These are phyloP conservation scores for Rhazya stricta DNA, from an alignment of 257 asterid genomes.

Conservation along the genomic window DNA sequence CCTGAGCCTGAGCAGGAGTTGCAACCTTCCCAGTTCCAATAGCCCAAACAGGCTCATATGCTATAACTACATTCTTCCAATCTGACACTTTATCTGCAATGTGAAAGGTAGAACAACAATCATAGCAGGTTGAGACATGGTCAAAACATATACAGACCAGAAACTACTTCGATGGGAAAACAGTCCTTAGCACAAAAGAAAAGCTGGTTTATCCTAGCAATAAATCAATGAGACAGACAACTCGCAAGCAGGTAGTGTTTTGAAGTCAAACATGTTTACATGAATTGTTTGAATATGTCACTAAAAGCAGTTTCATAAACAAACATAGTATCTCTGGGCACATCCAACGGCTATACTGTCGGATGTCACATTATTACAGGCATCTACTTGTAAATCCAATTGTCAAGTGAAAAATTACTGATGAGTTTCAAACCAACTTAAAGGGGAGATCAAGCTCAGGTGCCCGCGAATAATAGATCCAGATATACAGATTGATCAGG, in stretches of 20 bases:
- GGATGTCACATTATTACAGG: background rate
- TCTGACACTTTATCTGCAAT: constrained; percentile 59
- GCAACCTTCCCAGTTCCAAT: constrained; percentile 99
- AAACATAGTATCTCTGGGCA: background rate
- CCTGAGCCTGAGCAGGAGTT: constrained; percentile 95
- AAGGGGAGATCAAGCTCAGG: background rate
- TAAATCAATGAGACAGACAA: background rate
- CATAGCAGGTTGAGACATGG: background rate
- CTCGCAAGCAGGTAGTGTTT: background rate
- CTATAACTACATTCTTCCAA: constrained; percentile 84
- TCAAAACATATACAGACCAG: background rate
- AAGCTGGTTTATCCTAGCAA: background rate
- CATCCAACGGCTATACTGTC: background rate
- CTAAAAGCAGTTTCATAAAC: background rate
- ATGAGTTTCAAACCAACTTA: background rate
- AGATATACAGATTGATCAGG: background rate
- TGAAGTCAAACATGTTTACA: background rate
- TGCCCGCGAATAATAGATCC: background rate
- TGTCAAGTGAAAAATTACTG: background rate
- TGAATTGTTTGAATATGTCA: background rate
- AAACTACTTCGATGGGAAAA: background rate
- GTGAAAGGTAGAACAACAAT: background rate
- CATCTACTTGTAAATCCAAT: background rate
- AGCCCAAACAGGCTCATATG: constrained; percentile 99
- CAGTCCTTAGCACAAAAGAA: background rate